These are phyloP conservation scores for Salisapilia sapeloensis DNA, from an alignment of 352 stramenopile genomes.

Conservation along the genomic window DNA sequence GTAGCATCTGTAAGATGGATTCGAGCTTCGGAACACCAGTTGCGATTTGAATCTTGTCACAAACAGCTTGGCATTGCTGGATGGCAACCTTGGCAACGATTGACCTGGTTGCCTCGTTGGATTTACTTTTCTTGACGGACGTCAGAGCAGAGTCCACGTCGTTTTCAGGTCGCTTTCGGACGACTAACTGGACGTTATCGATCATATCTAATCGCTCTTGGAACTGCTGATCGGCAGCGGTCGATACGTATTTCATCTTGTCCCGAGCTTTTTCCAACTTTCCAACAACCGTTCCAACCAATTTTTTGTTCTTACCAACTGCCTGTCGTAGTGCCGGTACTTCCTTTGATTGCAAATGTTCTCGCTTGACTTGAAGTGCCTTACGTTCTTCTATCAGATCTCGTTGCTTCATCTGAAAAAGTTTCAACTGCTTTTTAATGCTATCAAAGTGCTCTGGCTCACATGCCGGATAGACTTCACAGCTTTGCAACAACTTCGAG, in stretches of 20 bases:
- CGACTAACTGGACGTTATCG: constrained; percentile 17
- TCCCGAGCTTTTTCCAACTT: constrained; percentile 39
- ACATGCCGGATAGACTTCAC: constrained; percentile 40
- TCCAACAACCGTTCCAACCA: constrained; percentile 42
- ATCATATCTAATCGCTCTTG: constrained; percentile 57
- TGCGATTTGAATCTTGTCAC: constrained; percentile 67
- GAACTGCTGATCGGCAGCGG: constrained; percentile 47
- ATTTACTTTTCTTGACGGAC: constrained; percentile 1
- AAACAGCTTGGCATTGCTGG: constrained; percentile 70
- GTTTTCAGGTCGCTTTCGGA: constrained; percentile 8
- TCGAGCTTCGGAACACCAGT: constrained; percentile 67
- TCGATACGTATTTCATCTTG: constrained; percentile 52
- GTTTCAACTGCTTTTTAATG: constrained; percentile 46
- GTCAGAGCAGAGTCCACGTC: constrained; percentile 5
- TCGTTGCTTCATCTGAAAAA: constrained; percentile 53
- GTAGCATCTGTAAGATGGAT: constrained; percentile 64
- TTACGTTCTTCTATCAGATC: constrained; percentile 56
- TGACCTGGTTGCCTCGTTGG: constrained; percentile 16
- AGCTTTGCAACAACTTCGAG: constrained; percentile 40
- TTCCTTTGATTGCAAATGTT: constrained; percentile 35
- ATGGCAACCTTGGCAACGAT: constrained; percentile 52
- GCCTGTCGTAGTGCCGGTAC: constrained; percentile 26
- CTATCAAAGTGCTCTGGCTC: constrained; percentile 36
- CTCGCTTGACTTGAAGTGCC: constrained; percentile 37
- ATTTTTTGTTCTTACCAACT: constrained; percentile 36